Conservation (phyloP, 352 stramenopile genomes). For the Halophytophthora polymorphica region DNA sequence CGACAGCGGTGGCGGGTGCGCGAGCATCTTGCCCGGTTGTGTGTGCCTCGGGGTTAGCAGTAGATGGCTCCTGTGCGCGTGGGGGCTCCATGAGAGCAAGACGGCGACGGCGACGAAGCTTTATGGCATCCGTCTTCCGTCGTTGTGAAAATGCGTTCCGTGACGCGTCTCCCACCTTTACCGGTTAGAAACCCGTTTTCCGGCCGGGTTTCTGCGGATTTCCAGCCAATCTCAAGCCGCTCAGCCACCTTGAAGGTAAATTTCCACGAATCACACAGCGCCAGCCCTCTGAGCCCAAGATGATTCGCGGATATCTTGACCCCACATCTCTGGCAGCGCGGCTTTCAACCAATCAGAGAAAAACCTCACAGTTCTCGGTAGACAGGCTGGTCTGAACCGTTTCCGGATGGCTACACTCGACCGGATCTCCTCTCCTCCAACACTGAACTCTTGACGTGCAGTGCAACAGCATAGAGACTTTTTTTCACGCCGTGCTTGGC, state of each 20-base stretch:
- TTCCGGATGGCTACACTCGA: not conserved
- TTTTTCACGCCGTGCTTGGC: too few relatives aligned
- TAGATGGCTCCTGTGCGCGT: constrained; percentile 1
- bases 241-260: not conserved
- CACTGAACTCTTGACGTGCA: too few relatives aligned
- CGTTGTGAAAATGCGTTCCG: too few relatives aligned
- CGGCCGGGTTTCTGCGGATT: not conserved
- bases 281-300: too few relatives aligned
- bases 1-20: not conserved
- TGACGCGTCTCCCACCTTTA: not conserved
- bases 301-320: not conserved
- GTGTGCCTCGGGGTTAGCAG: not conserved
- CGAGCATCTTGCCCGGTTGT: not conserved
- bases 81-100: constrained; percentile 12
- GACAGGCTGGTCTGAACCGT: too few relatives aligned
- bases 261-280: not conserved
- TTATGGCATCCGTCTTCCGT: constrained; percentile 1
- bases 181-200: too few relatives aligned
- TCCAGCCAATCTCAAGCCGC: not conserved
- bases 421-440: too few relatives aligned
- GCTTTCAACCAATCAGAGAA: too few relatives aligned
- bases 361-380: too few relatives aligned
- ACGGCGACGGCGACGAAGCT: not conserved
- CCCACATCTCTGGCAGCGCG: too few relatives aligned
- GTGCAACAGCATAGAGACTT: too few relatives aligned